phyloP scores from a whole-genome alignment of 2,329 filamentous ascomycete species.

The Verticillium dahliae region DNA sequence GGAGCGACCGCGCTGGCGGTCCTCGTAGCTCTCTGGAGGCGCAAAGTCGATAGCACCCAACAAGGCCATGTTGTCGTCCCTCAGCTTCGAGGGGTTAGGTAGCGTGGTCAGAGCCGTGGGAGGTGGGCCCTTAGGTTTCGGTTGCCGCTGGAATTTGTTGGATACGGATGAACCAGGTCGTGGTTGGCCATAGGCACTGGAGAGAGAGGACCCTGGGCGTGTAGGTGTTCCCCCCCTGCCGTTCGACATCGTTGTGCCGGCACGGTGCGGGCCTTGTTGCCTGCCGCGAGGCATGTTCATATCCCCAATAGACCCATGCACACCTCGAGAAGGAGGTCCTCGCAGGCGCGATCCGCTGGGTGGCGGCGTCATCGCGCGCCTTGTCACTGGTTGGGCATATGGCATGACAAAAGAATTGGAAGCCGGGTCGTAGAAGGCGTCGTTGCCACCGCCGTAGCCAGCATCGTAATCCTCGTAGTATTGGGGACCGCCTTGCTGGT shows the following conservation, averaged over 20 bases:
- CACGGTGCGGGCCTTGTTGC: constrained; percentile 54
- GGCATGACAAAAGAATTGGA: constrained; percentile 70
- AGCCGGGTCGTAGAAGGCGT: constrained; percentile 58
- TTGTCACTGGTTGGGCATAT: constrained; percentile 76
- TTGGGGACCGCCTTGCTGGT: constrained; percentile 19
- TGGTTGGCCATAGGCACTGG: constrained; percentile 31
- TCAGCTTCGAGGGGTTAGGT: constrained; percentile 79
- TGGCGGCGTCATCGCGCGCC: constrained; percentile 93
- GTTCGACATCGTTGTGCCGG: constrained; percentile 29
- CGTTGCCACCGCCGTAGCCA: constrained; percentile 49
- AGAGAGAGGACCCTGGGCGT: constrained; percentile 24
- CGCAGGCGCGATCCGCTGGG: constrained; percentile 49
- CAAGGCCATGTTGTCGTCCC: constrained; percentile 71
- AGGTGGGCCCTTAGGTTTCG: constrained; percentile 54
- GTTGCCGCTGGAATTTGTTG: constrained; percentile 32
- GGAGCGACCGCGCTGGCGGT: constrained; percentile 62
- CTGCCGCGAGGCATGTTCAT: constrained; percentile 41
- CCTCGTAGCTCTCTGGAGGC: constrained; percentile 61
- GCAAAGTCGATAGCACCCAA: constrained; percentile 74
- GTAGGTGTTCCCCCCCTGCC: constrained; percentile 21
- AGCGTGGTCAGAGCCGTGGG: constrained; percentile 68
- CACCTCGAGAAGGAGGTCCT: constrained; percentile 30
- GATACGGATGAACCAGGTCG: constrained; percentile 62
- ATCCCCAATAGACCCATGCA: constrained; percentile 37
- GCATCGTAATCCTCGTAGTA: constrained; percentile 75